Base-by-base conservation (phyloP, 2,329 filamentous ascomycete species). In the Trichoderma sp. region DNA sequence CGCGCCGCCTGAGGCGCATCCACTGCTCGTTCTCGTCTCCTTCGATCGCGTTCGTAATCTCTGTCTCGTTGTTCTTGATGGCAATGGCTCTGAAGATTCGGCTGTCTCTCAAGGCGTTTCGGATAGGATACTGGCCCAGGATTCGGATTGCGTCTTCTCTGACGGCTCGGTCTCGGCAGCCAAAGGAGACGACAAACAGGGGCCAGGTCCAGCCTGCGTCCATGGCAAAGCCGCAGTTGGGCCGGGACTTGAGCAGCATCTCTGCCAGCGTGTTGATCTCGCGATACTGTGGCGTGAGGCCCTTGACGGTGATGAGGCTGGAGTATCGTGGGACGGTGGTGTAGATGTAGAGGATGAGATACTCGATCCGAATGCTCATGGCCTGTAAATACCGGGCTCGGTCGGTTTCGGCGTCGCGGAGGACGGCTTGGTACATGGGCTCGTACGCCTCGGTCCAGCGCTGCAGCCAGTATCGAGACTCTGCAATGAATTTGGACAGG, bases 141-240 rank as follows among this genome's bases (percentile, higher is more conserved):
- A 82, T 77, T 9, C 75, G 72, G 15, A 78, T 75, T 7, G 80
- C 75, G 5, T 81, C 77, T 6, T 75, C 74, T 14, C 78, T 73
- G 5, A 82, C 76, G 0, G 69, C 66, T 3, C 72, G 70, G 55
- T 80, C 77, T 7, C 78, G 75, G 52, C 78, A 81, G 7, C 75
- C 77, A 69, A 79, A 78, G 0, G 79, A 73, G 3, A 77, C 74
- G 5, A 80, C 69, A 26, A 80, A 78, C 4, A 82, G 71, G 0
- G 79, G 78, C 78, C 80, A 80, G 7, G 78, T 79, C 70, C 78
- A 80, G 0, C 80, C 80, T 2, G 78, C 76, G 65, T 82, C 79
- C 77, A 82, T 79, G 0, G 80, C 75, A 65, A 82, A 81, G 58
- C 74, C 74, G n/a, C 76, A 77, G 64, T 69, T 78, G 12, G 71